Evolutionary conservation across 192 early-diverging fungal species (phyloP), one percentile per base, ranked within the genome.

Genomic region (Podila epigama): DNA sequence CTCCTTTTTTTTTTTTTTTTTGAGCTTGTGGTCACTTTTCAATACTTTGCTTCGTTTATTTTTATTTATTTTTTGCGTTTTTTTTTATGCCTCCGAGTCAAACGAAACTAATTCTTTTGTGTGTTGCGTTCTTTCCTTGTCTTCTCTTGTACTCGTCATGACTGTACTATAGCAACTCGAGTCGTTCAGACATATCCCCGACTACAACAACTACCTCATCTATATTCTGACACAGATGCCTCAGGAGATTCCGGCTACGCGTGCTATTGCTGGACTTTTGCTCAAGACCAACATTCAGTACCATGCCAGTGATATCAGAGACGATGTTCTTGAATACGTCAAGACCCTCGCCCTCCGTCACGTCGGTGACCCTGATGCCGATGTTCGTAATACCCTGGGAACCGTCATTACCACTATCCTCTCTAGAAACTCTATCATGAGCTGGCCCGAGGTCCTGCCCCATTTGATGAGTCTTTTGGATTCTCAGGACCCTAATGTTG

Each of bases 121-220:
- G n/a, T n/a, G n/a, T n/a, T n/a, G n/a, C n/a, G n/a, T n/a, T n/a
- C n/a, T n/a, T n/a, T n/a, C n/a, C n/a, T n/a, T n/a, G n/a, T n/a
- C n/a, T n/a, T 15, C 11, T 22, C 0, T 22, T 44, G 16, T 18
- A n/a, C 41, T n/a, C 20, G 41, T 5, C 6, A n/a, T n/a, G 15
- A n/a, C 41, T 44, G 1, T 20, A 25, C 20, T 48, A 66, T 79
- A 95, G 92, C 87, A 87, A 75, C 84, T 95, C 42, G 85, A 89
- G 63, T 89, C 88, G 56, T 91, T 94, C 75, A 89, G 90, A 72
- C 68, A 85, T 63, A 88, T 95, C 16, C 90, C 93, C 7, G 94
- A 96, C 77, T 98, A 93, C 87, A 89, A 91, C 79, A 93, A 90
- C 77, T 97, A 97, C 85, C 87, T 98, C 35, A 88, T 91, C 57